Conservation (phyloP, 2,329 filamentous ascomycete species). For the Myriosclerotinia duriaeana region DNA sequence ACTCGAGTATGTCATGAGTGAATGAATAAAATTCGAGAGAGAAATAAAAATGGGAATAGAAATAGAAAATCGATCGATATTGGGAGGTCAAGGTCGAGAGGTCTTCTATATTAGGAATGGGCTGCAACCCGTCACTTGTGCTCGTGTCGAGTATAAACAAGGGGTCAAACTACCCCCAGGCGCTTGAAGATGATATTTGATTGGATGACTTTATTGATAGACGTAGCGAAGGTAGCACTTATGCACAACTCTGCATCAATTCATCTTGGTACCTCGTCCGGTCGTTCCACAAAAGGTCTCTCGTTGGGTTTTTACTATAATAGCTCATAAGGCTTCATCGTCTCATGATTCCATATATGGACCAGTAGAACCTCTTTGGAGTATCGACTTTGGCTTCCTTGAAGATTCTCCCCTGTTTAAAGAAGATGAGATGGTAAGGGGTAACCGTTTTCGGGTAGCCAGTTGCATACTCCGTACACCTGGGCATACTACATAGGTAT, state of each 20-base stretch:
- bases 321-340: slow-evolving; percentile 9
- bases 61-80: background rate
- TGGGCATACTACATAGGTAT: background rate
- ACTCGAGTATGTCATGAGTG: too few species aligned
- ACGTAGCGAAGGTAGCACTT: background rate
- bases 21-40: background rate
- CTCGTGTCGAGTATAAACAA: background rate
- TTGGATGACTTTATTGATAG: background rate
- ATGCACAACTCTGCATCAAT: slow-evolving; percentile 18
- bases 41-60: background rate
- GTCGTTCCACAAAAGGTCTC: slow-evolving; percentile 11
- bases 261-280: background rate
- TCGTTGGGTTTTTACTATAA: slow-evolving; percentile 5
- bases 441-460: background rate
- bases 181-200: slow-evolving; percentile 8
- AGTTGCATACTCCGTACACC: too few species aligned
- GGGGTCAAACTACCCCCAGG: slow-evolving; percentile 8
- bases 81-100: background rate
- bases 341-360: slow-evolving; percentile 6
- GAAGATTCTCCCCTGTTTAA: background rate
- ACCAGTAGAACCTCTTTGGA: background rate
- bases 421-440: background rate
- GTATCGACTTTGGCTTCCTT: background rate
- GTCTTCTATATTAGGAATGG: slow-evolving; percentile 11
- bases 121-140: background rate